Base-by-base conservation (phyloP, 768 basidiomycete species). In the Amyloporia xantha region DNA sequence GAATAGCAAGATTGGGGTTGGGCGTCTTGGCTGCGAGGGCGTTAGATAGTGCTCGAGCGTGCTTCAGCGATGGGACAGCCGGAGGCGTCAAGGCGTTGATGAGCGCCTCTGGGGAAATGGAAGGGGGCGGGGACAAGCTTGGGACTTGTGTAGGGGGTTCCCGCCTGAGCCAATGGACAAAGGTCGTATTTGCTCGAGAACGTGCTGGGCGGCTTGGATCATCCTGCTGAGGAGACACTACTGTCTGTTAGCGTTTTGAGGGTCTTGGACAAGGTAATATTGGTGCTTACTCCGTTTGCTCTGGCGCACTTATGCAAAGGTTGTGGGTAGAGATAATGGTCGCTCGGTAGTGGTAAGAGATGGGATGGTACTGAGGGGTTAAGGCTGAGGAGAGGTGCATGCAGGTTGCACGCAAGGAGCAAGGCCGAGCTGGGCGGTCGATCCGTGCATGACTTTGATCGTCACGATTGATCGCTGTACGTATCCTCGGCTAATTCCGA, bases 21-120 rank as follows among this genome's bases (percentile, higher is more conserved):
- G 85, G 78, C 1, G 82, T 78, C 13, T 71, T 68, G 3, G 68
- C 72, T 5, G 73, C 59, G 41, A 88, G 70, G 7, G 69, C 54
- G 19, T 60, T 65, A 0, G 80, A 78, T n/a, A 89, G 71, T 26
- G 75, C 59, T 12, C 83, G 78, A 6, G 86, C 85, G 59, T 83
- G 75, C 11, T 63, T 54, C 4, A 86, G 66, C 53, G 83, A 86
- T 3, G 88, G 87, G 6, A 86, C 85, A 5, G 73, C 70, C 30
- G 75, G 76, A 10, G 75, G 71, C 5, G 73, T 69, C 35, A 77
- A 60, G 15, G 65, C 65, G 42, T 71, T 68, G n/a, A 77, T 62
- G 35, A 77, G 66, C 19, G 59, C 68, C 30, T 85, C 84, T 36
- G 72, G 63, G 11, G 72, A 44, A 1, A 60, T 51, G 7, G 60